Evolutionary conservation across 2,329 filamentous ascomycete genomes (phyloP).

Genomic region (Venturia oleaginea): DNA sequence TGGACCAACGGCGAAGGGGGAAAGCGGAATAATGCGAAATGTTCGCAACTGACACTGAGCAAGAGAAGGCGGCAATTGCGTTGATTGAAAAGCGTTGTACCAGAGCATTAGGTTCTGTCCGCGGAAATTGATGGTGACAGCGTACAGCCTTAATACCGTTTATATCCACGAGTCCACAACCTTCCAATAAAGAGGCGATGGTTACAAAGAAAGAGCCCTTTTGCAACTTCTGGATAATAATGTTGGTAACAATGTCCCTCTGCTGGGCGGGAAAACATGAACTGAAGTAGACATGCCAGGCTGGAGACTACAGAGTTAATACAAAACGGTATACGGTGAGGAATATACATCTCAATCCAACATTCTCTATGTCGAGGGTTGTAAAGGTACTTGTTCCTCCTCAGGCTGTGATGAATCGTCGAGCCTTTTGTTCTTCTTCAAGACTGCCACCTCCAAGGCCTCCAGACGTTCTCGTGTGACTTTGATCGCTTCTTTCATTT

Average conservation of each 20-base stretch:
- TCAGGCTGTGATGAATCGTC: not conserved
- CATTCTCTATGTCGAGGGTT: not conserved
- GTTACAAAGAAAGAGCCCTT: too few relatives aligned
- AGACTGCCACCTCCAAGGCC: conserved; percentile 65
- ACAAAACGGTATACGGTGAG: not conserved
- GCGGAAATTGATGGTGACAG: not conserved
- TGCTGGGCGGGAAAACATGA: not conserved
- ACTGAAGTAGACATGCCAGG: too few relatives aligned
- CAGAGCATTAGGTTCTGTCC: not conserved
- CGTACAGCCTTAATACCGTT: not conserved
- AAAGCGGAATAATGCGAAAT: not conserved
- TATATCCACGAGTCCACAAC: not conserved
- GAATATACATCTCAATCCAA: not conserved
- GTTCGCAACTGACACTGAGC: not conserved
- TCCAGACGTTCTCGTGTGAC: conserved; percentile 79
- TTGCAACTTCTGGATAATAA: too few relatives aligned
- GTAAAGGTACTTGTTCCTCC: not conserved
- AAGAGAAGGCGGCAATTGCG: not conserved
- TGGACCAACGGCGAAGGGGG: not conserved
- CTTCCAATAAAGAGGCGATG: too few relatives aligned
- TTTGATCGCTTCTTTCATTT: conserved; percentile 71
- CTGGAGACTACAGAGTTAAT: too few relatives aligned
- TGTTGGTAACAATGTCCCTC: too few relatives aligned
- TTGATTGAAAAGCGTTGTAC: not conserved
- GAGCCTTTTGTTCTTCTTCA: conserved; percentile 35